These are phyloP conservation scores for Priceomyces medius DNA, from an alignment of 805 yeast species.

Conservation along the genomic window DNA sequence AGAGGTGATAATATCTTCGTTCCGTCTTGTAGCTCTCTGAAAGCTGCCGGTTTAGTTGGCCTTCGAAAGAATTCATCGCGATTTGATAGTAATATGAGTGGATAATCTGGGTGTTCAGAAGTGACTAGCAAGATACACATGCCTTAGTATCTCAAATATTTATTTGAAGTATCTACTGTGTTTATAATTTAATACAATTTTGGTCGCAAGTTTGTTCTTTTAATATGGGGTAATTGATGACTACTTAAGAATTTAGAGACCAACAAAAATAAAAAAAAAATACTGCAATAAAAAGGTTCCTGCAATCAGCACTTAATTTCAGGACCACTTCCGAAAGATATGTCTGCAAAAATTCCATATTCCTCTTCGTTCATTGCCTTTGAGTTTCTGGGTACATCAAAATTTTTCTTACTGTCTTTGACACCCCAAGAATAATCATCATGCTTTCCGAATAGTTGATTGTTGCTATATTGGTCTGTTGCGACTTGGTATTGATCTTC, in stretches of 20 bases:
- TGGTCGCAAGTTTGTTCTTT: not conserved
- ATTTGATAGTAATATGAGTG: conserved; percentile 75
- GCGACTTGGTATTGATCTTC: not conserved
- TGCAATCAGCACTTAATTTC: conserved; percentile 11
- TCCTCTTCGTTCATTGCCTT: conserved; percentile 9
- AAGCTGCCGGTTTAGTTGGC: conserved; percentile 60
- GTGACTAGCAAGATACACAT: conserved; percentile 84
- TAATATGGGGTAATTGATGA: conserved; percentile 4
- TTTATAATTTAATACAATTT: not conserved
- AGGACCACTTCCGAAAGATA: conserved; percentile 11
- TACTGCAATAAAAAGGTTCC: not conserved
- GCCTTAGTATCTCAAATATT: not conserved
- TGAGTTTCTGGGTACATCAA: conserved; percentile 4
- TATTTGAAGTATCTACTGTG: not conserved
- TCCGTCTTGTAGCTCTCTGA: conserved; percentile 30
- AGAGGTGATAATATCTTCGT: conserved; percentile 59
- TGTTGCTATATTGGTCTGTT: not conserved
- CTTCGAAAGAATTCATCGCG: conserved; percentile 83
- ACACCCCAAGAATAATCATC: conserved; percentile 8
- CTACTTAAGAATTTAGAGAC: conserved; percentile 1
- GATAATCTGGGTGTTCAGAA: conserved; percentile 67
- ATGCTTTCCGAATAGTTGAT: not conserved
- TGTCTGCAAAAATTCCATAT: conserved; percentile 8
- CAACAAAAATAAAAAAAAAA: conserved; percentile 1
- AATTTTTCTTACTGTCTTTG: conserved; percentile 2